phyloP scores from a whole-genome alignment of 352 stramenopile genomes.

The Phytophthora macrochlamydospora region DNA sequence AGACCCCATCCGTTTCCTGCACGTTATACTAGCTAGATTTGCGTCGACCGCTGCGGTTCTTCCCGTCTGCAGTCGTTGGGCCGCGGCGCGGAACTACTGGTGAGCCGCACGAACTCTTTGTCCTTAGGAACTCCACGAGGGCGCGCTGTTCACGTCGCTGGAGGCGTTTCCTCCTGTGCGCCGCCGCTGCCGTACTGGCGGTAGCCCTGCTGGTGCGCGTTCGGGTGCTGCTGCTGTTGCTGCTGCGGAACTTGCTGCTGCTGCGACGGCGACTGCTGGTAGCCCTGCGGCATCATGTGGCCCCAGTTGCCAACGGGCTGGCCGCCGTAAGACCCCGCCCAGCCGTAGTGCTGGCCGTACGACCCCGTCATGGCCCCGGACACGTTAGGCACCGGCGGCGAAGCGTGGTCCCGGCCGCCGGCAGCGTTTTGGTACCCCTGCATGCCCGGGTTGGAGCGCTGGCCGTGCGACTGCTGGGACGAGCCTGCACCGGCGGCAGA shows the following conservation, averaged over 20 bases:
- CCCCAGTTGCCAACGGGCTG: conserved; percentile 79
- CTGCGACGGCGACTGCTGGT: conserved; percentile 74
- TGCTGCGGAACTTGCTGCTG: conserved; percentile 69
- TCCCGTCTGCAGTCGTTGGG: conserved; percentile 31
- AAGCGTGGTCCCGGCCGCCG: conserved; percentile 59
- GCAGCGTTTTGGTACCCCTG: conserved; percentile 61
- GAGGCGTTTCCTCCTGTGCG: conserved; percentile 46
- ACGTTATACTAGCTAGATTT: conserved; percentile 32
- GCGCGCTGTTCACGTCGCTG: conserved; percentile 60
- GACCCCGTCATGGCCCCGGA: conserved; percentile 60
- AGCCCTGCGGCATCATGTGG: conserved; percentile 87
- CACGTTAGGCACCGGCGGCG: conserved; percentile 72
- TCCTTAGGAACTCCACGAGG: conserved; percentile 81
- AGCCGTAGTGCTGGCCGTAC: conserved; percentile 84
- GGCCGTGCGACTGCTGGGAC: conserved; percentile 53
- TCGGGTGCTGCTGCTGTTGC: conserved; percentile 63
- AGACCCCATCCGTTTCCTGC: conserved; percentile 19
- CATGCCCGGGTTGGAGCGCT: conserved; percentile 60
- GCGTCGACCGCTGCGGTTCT: conserved; percentile 34
- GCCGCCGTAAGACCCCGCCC: conserved; percentile 70
- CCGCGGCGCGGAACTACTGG: conserved; percentile 16
- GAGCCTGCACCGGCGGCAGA: conserved; percentile 44
- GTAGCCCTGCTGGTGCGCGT: conserved; percentile 79
- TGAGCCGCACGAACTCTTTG: conserved; percentile 10
- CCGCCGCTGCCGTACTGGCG: conserved; percentile 75